phyloP scores from a whole-genome alignment of 2,329 filamentous ascomycete species.

The Talaromyces sp. region DNA sequence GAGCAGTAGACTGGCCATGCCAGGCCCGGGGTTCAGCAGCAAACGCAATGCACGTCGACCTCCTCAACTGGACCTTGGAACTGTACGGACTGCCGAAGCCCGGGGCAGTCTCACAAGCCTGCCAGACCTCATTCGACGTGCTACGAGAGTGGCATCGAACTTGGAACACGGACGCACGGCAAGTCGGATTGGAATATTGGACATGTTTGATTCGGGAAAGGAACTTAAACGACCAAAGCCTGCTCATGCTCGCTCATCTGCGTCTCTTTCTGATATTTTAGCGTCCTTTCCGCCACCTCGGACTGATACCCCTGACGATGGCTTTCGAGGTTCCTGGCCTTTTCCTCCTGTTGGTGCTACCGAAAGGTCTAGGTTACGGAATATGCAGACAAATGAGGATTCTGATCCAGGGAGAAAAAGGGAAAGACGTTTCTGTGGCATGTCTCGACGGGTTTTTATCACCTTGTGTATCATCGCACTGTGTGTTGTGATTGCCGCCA shows the following conservation, averaged over 20 bases:
- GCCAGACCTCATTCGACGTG: constrained; percentile 82
- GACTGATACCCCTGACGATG: constrained; percentile 39
- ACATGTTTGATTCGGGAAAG: constrained; percentile 35
- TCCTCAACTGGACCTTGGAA: constrained; percentile 73
- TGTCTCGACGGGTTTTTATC: constrained; percentile 74
- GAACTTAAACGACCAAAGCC: constrained; percentile 14
- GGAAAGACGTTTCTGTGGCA: constrained; percentile 68
- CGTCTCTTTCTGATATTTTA: constrained; percentile 60
- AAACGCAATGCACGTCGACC: constrained; percentile 46
- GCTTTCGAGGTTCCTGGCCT: constrained; percentile 30
- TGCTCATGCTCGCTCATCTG: constrained; percentile 37
- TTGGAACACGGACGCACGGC: constrained; percentile 74
- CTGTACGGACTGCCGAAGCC: constrained; percentile 72
- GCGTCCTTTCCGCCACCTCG: constrained; percentile 59
- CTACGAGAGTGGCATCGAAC: constrained; percentile 79
- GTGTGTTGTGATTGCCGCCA: constrained; percentile 69
- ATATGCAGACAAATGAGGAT: constrained; percentile 16
- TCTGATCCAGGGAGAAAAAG: constrained; percentile 25
- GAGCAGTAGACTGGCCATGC: constrained; percentile 19
- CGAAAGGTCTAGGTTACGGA: constrained; percentile 27
- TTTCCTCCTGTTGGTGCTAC: constrained; percentile 22
- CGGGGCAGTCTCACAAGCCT: constrained; percentile 88
- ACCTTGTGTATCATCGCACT: constrained; percentile 61
- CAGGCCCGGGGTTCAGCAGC: constrained; percentile 34
- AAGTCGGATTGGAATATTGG: constrained; percentile 51